Percentiles rank a stretch among this genome's conserved stretches.
Conservation (phyloP, 2,329 filamentous ascomycete species). For the Drechslerella stenobrocha region DNA sequence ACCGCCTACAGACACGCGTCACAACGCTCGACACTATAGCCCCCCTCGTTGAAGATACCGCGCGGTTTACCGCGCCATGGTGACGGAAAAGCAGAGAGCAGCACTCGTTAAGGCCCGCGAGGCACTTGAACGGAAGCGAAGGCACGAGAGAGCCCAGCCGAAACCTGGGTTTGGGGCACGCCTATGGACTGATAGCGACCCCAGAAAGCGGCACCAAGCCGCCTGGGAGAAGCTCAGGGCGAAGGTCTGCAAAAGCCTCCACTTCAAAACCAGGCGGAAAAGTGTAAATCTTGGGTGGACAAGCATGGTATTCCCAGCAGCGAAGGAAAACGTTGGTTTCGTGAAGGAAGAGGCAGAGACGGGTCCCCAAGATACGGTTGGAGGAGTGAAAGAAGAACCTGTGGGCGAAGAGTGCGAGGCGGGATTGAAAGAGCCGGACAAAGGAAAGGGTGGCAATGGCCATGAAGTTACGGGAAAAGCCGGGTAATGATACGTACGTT, state of each 20-base stretch:
- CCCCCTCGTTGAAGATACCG: too few relatives aligned
- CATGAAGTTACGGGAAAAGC: too few relatives aligned
- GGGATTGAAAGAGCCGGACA: too few relatives aligned
- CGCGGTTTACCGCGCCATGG: too few relatives aligned
- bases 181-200: constrained; percentile 23
- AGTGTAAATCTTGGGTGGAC: too few relatives aligned
- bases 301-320: background rate
- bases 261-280: background rate
- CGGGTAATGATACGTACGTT: too few relatives aligned
- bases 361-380: background rate
- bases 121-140: background rate
- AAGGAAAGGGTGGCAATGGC: too few relatives aligned
- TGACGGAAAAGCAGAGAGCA: background rate
- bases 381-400: background rate
- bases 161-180: constrained; percentile 15
- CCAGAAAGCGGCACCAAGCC: background rate
- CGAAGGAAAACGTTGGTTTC: background rate
- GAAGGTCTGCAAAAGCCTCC: background rate
- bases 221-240: constrained; percentile 21
- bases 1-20: too few relatives aligned
- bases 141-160: constrained; percentile 4
- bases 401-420: background rate
- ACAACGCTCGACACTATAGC: too few relatives aligned
- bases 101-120: constrained; percentile 15
- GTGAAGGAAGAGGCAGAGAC: background rate